phyloP scores from a whole-genome alignment of 768 basidiomycete genomes.

The Agrocybe chaxingu region DNA sequence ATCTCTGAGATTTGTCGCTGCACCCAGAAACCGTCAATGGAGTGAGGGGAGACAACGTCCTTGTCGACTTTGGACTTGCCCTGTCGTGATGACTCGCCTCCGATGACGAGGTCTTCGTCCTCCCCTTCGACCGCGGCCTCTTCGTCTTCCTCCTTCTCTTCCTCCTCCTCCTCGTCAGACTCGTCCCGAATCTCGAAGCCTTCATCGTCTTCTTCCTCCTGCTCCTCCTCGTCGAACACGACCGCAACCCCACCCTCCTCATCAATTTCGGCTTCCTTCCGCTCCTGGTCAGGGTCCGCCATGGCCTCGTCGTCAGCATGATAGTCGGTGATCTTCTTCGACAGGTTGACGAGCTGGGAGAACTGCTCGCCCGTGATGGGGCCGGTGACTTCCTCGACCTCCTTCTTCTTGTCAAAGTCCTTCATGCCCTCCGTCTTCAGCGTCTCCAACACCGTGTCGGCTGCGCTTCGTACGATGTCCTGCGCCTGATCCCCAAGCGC shows the following conservation, averaged over 20 bases:
- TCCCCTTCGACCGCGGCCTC: conserved; percentile 42
- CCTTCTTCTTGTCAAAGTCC: conserved; percentile 97
- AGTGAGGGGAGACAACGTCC: conserved; percentile 83
- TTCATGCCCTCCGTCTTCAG: conserved; percentile 87
- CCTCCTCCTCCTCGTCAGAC: conserved; percentile 73
- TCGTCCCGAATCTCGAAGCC: conserved; percentile 85
- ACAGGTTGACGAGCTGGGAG: conserved; percentile 75
- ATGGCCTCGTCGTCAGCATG: conserved; percentile 80
- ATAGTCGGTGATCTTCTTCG: conserved; percentile 97
- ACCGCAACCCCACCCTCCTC: conserved; percentile 98
- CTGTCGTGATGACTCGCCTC: conserved; percentile 55
- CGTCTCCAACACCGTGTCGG: conserved; percentile 86
- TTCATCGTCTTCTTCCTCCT: conserved; percentile 90
- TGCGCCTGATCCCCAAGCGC: conserved; percentile 93
- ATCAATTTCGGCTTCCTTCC: conserved; percentile 86
- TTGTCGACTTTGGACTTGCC: conserved; percentile 62
- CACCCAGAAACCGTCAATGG: conserved; percentile 98
- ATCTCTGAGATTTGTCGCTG: conserved; percentile 90
- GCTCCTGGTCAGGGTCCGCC: conserved; percentile 77
- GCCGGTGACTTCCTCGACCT: conserved; percentile 77
- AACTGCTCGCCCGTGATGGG: conserved; percentile 70
- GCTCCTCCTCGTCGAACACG: conserved; percentile 95
- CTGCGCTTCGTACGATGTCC: conserved; percentile 92
- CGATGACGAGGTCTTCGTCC: conserved; percentile 77
- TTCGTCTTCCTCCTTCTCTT: conserved; percentile 46